phyloP scores from a whole-genome alignment of 768 basidiomycete species.

The Naganishia vishniacii region DNA sequence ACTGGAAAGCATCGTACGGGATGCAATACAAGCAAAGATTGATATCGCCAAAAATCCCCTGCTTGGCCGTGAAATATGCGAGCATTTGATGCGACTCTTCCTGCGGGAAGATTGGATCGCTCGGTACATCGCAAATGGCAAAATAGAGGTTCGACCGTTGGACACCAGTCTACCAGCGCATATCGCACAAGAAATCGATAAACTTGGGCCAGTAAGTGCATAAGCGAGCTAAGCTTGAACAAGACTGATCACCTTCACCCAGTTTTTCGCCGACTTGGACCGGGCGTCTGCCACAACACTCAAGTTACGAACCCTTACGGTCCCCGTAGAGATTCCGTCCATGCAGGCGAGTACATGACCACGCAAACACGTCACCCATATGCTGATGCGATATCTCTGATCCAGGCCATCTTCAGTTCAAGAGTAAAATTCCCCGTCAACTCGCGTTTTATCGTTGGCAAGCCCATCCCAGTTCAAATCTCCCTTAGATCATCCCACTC shows the following conservation, averaged over 20 bases:
- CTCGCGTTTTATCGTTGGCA: constrained; percentile 3
- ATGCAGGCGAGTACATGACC: constrained; percentile 23
- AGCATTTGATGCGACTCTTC: not conserved
- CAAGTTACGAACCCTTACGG: constrained; percentile 17
- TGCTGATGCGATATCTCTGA: too few species aligned
- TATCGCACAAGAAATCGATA: not conserved
- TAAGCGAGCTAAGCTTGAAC: not conserved
- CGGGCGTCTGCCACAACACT: not conserved
- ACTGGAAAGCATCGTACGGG: constrained; percentile 1
- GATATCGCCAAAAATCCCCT: not conserved
- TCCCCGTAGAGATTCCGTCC: constrained; percentile 26
- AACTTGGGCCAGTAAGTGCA: not conserved
- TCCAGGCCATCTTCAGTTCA: constrained; percentile 15
- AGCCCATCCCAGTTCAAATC: constrained; percentile 3
- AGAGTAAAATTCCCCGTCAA: not conserved
- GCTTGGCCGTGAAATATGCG: not conserved
- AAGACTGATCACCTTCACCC: too few species aligned
- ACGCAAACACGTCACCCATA: not conserved
- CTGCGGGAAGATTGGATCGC: not conserved
- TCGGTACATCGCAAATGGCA: not conserved
- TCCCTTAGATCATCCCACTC: constrained; percentile 8
- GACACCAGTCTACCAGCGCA: not conserved
- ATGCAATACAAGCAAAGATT: not conserved
- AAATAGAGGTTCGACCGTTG: not conserved
- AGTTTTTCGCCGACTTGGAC: not conserved